These are phyloP conservation scores for Botryobasidium botryosum DNA, from an alignment of 768 basidiomycete genomes.

Conservation along the genomic window DNA sequence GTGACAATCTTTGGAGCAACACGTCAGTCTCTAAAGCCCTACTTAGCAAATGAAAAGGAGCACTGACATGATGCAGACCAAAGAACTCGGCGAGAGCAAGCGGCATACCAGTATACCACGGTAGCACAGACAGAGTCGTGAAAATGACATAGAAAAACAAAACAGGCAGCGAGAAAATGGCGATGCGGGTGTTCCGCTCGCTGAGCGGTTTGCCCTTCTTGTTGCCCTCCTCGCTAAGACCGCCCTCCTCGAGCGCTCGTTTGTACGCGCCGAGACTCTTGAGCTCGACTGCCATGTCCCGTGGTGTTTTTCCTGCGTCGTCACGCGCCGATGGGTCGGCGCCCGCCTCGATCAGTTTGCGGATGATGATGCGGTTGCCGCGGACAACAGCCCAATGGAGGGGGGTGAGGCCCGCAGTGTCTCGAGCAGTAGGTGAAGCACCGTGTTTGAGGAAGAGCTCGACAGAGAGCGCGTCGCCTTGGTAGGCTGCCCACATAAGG, in stretches of 20 bases:
- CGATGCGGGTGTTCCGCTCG: slow-evolving; percentile 71
- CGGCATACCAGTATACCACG: slow-evolving; percentile 79
- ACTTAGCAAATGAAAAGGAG: background rate
- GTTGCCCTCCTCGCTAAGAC: slow-evolving; percentile 58
- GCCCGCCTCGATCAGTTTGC: slow-evolving; percentile 70
- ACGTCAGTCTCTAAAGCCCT: background rate
- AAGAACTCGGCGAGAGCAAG: slow-evolving; percentile 78
- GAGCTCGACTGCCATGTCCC: slow-evolving; percentile 88
- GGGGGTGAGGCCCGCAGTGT: slow-evolving; percentile 71
- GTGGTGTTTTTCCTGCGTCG: slow-evolving; percentile 66
- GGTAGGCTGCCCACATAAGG: slow-evolving; percentile 98
- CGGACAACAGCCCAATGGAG: slow-evolving; percentile 97
- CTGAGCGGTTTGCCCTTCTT: slow-evolving; percentile 49
- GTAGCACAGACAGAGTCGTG: slow-evolving; percentile 61
- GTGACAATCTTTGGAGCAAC: slow-evolving; percentile 46
- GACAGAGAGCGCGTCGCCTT: slow-evolving; percentile 91
- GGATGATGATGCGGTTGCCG: slow-evolving; percentile 74
- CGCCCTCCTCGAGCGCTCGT: slow-evolving; percentile 75
- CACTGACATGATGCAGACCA: slow-evolving; percentile 78
- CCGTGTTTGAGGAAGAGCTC: slow-evolving; percentile 79
- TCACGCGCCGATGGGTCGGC: slow-evolving; percentile 70
- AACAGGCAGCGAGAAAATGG: slow-evolving; percentile 62
- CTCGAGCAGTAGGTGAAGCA: slow-evolving; percentile 57
- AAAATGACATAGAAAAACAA: slow-evolving; percentile 73
- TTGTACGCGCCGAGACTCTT: slow-evolving; percentile 86